Evolutionary conservation across 192 early-diverging fungal species (phyloP).

Genomic region (Helicostylum pulchrum): DNA sequence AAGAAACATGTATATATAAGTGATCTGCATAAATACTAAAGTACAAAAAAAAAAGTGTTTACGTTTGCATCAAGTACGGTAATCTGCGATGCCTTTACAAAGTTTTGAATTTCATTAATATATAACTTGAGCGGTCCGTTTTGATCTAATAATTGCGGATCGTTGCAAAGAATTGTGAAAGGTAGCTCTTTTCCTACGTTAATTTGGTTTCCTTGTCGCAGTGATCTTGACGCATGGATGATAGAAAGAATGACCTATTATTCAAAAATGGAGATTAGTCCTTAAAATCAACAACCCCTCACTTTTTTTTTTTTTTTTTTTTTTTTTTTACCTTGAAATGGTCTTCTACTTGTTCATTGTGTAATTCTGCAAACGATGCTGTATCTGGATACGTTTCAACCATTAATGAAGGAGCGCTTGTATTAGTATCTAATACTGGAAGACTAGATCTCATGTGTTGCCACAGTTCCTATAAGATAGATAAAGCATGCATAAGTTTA

Average conservation of each 20-base stretch:
- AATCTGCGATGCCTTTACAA: conserved; percentile 37
- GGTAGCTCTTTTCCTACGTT: conserved; percentile 41
- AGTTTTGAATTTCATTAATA: conserved; percentile 34
- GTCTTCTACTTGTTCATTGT: conserved; percentile 40
- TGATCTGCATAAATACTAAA: neutral
- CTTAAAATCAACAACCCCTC: neutral
- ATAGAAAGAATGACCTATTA: conserved; percentile 40
- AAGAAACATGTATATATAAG: neutral
- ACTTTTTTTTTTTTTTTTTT: too few species aligned
- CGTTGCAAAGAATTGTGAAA: conserved; percentile 43
- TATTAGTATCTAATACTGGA: conserved; percentile 17
- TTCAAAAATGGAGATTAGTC: conserved; percentile 4
- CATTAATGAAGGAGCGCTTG: conserved; percentile 41
- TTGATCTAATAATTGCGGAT: conserved; percentile 24
- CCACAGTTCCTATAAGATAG: conserved; percentile 51
- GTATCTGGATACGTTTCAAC: conserved; percentile 41
- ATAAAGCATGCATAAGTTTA: neutral
- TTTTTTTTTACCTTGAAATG: conserved; percentile 43
- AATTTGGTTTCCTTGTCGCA: conserved; percentile 52
- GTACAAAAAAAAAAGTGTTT: neutral
- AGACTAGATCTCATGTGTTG: conserved; percentile 34
- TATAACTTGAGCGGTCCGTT: conserved; percentile 37
- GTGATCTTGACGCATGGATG: conserved; percentile 50
- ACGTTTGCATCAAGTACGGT: conserved; percentile 28
- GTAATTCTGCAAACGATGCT: conserved; percentile 28